Evolutionary conservation across 2,329 filamentous ascomycete genomes (phyloP).

Genomic region (Simplicillium sp.): DNA sequence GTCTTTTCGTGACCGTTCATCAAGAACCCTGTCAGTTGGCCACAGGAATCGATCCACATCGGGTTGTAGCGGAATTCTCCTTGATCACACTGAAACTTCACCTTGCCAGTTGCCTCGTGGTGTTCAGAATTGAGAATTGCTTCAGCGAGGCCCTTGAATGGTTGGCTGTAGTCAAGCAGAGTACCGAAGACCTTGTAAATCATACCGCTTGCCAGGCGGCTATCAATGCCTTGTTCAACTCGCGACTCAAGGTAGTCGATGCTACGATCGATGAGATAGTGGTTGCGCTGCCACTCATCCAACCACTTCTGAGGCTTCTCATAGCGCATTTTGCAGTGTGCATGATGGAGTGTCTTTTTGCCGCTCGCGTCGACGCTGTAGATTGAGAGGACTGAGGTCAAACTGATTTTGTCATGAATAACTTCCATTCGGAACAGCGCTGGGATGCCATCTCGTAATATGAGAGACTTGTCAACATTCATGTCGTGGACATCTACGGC

Average conservation of each 20-base stretch:
- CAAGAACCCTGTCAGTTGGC: conserved; percentile 48
- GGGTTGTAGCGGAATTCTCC: conserved; percentile 35
- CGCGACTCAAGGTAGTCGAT: too few species aligned
- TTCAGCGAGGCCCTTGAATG: background rate
- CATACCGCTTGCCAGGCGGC: background rate
- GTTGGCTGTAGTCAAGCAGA: background rate
- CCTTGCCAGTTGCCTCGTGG: background rate
- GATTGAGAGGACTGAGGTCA: background rate
- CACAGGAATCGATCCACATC: conserved; percentile 45
- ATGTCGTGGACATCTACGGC: background rate
- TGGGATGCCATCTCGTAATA: background rate
- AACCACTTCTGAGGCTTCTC: too few species aligned
- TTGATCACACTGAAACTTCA: background rate
- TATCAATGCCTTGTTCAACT: background rate
- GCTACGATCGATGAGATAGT: too few species aligned
- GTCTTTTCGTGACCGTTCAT: conserved; percentile 44
- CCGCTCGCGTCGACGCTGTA: too few species aligned
- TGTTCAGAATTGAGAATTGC: background rate
- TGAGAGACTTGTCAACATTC: background rate
- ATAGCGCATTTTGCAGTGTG: too few species aligned
- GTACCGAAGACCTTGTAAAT: background rate
- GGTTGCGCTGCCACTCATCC: too few species aligned
- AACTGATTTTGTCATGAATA: background rate
- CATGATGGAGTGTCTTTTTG: too few species aligned
- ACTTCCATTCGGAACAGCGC: background rate